These are phyloP conservation scores for Hordeum marinum DNA, from an alignment of 176 grass and related monocot species.

Conservation along the genomic window DNA sequence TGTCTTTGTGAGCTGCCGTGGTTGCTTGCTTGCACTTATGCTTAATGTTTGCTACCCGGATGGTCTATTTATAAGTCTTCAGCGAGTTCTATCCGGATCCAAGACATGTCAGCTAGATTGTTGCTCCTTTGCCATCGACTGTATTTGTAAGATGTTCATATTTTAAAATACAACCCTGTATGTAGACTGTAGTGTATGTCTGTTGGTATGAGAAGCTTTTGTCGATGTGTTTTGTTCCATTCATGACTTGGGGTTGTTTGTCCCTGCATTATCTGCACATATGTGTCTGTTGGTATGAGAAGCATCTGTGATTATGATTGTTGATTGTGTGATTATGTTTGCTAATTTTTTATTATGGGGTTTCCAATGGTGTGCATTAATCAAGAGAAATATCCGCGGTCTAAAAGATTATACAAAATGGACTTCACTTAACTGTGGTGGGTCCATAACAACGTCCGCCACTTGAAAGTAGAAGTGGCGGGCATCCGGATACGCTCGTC, in stretches of 20 bases:
- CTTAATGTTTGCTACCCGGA: background rate
- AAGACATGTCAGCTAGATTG: constrained; percentile 40
- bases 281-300: too few species aligned
- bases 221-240: constrained; percentile 7
- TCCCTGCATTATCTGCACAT: constrained; percentile 19
- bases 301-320: too few species aligned
- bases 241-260: constrained; percentile 35
- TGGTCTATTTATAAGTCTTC: constrained; percentile 36
- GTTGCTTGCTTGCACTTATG: background rate
- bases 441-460: too few species aligned
- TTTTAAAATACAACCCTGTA: background rate
- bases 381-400: too few species aligned
- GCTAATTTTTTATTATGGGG: too few species aligned
- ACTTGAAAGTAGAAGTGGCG: too few species aligned
- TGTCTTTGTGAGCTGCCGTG: background rate
- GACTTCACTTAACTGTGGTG: too few species aligned
- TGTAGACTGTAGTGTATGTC: background rate
- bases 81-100: constrained; percentile 16
- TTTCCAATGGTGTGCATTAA: too few species aligned
- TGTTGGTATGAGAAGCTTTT: constrained; percentile 12
- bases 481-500: too few species aligned
- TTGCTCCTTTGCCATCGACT: constrained; percentile 2
- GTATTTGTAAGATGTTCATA: background rate
- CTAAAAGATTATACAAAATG: too few species aligned
- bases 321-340: too few species aligned